phyloP scores from a whole-genome alignment of 139 green algal genomes.

The Micractinium conductrix region DNA sequence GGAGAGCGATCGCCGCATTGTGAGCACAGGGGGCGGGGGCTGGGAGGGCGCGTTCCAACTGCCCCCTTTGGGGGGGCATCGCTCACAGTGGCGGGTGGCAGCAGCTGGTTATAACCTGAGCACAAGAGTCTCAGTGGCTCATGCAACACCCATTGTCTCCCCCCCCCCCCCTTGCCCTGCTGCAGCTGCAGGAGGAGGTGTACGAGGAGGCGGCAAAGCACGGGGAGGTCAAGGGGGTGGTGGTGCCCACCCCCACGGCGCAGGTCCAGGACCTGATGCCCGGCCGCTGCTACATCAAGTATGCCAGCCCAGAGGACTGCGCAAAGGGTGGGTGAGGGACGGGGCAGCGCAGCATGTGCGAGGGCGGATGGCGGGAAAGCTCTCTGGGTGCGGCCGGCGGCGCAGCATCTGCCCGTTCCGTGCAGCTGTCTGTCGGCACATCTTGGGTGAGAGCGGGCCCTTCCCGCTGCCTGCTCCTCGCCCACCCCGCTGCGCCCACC shows the following conservation, averaged over 20 bases:
- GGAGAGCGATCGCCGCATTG: conserved; percentile 31
- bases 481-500: not conserved
- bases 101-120: too few species aligned
- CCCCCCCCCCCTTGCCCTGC: not conserved
- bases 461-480: too few species aligned
- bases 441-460: too few species aligned
- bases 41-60: too few species aligned
- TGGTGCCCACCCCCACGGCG: conserved; percentile 62
- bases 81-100: too few species aligned
- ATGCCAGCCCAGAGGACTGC: conserved; percentile 52
- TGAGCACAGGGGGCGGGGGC: not conserved
- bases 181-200: conserved; percentile 79
- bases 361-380: too few species aligned
- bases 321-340: conserved; percentile 39
- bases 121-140: too few species aligned
- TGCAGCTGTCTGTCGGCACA: too few species aligned
- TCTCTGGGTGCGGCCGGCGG: too few species aligned
- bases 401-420: too few species aligned
- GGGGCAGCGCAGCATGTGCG: not conserved
- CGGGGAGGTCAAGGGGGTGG: conserved; percentile 64
- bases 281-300: conserved; percentile 77
- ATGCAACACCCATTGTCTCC: too few species aligned
- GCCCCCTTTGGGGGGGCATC: too few species aligned
- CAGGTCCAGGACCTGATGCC: conserved; percentile 44
- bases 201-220: conserved; percentile 69